phyloP scores from a whole-genome alignment of 1,284 basidiomycete genomes.

The Ceratobasidium sp. region DNA sequence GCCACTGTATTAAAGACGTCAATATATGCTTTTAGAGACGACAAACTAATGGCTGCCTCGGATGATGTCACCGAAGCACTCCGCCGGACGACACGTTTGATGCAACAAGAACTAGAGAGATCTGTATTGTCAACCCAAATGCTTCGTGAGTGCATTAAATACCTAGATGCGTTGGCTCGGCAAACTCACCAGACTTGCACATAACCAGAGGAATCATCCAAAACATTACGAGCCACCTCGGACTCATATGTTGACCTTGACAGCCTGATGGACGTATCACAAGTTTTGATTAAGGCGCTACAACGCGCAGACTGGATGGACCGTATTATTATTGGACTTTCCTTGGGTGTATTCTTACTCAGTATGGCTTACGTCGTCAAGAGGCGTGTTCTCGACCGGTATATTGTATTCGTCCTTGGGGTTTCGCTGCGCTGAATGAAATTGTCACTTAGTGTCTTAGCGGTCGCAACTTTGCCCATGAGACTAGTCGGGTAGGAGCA shows the following conservation, averaged over 20 bases:
- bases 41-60: slow-evolving; percentile 84
- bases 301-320: slow-evolving; percentile 92
- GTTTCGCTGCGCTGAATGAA: not conserved
- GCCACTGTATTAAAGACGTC: too few relatives aligned
- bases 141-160: slow-evolving; percentile 63
- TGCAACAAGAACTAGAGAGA: slow-evolving; percentile 89
- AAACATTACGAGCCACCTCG: slow-evolving; percentile 74
- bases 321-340: slow-evolving; percentile 78
- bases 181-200: not conserved
- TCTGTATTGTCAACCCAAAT: slow-evolving; percentile 86
- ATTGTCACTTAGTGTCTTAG: slow-evolving; percentile 2
- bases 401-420: not conserved
- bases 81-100: slow-evolving; percentile 78
- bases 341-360: slow-evolving; percentile 81
- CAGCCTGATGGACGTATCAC: slow-evolving; percentile 76
- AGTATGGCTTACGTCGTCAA: slow-evolving; percentile 86
- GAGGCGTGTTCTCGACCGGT: slow-evolving; percentile 74
- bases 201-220: slow-evolving; percentile 75
- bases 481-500: not conserved
- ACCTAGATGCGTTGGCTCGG: not conserved
- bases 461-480: slow-evolving; percentile 19
- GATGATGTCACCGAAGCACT: slow-evolving; percentile 87
- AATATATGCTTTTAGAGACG: slow-evolving; percentile 63
- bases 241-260: slow-evolving; percentile 80
- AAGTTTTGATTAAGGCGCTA: slow-evolving; percentile 81